Base-by-base conservation (phyloP, 163 green algal species). In the Scenedesmus sp. region DNA sequence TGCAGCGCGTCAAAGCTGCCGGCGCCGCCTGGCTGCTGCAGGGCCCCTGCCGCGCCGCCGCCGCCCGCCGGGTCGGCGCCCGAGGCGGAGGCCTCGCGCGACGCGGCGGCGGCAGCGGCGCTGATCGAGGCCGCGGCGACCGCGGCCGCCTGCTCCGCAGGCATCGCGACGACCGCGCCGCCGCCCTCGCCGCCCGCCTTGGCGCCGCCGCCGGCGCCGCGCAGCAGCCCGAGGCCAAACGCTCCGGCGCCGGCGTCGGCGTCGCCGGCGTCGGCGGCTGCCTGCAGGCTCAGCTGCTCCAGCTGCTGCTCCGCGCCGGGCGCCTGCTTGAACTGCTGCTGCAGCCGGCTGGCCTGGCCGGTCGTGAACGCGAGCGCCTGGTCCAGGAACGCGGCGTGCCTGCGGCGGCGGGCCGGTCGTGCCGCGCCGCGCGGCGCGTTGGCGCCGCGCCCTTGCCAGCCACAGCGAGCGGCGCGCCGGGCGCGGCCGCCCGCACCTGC, bases 341-440 rank as follows among this genome's bases (percentile, higher is more conserved):
- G 51, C 51, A 82, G 53, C 18, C 75, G 29, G 54, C 18, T 33
- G 33, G 56, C 58, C 9, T 54, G 42, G 18, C 56, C 56, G 5
- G 66, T 64, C n/a, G 56, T 78, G 58, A 72, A 78, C 3, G 57
- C 71, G 5, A 83, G 44, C 34, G 65, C 71, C 22, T 77, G 63
- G 57, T 87, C 82, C 42, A 87, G 65, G 53, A 87, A 69, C 0
- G 64, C 82, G 18, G 70, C 63, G 50, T 85, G 85, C 77, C 82
- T 85, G 60, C 39, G 10, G n/a, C n/a, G n/a, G n/a, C n/a, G n/a
- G n/a, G n/a, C n/a, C n/a, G n/a, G n/a, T n/a, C n/a, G n/a, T n/a
- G n/a, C n/a, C n/a, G n/a, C n/a, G n/a, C n/a, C n/a, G n/a, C n/a
- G n/a, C n/a, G n/a, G n/a, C n/a, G n/a, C n/a, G n/a, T n/a, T n/a